Evolutionary conservation across 768 basidiomycete species (phyloP).

Genomic region (Cyathus striatus): DNA sequence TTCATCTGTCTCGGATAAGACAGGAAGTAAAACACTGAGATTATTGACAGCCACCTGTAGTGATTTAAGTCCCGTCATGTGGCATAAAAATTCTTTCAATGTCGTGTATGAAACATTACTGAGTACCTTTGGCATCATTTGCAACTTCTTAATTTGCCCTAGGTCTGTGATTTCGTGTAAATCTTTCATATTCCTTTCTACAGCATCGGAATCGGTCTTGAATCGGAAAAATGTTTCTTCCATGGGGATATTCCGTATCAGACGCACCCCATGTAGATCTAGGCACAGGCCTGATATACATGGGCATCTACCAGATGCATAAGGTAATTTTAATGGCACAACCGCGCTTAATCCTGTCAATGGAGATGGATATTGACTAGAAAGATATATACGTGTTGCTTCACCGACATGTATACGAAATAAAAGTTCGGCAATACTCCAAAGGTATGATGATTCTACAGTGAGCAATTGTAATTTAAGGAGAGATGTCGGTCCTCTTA

Average conservation of each 20-base stretch:
- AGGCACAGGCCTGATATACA: slow-evolving; percentile 11
- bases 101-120: slow-evolving; percentile 13
- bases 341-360: slow-evolving; percentile 21
- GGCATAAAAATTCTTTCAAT: slow-evolving; percentile 13
- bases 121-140: slow-evolving; percentile 24
- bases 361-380: slow-evolving; percentile 15
- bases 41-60: slow-evolving; percentile 24
- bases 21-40: slow-evolving; percentile 15
- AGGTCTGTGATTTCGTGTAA: slow-evolving; percentile 14
- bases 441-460: slow-evolving; percentile 18
- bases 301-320: slow-evolving; percentile 1
- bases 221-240: slow-evolving; percentile 50
- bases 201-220: slow-evolving; percentile 14
- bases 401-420: slow-evolving; percentile 14
- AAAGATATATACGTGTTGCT: slow-evolving; percentile 21
- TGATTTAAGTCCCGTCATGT: slow-evolving; percentile 15
- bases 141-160: slow-evolving; percentile 19
- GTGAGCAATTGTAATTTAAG: slow-evolving; percentile 22
- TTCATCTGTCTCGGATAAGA: slow-evolving; percentile 54
- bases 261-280: slow-evolving; percentile 6
- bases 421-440: slow-evolving; percentile 21
- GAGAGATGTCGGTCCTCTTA: slow-evolving; percentile 10
- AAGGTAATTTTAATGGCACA: slow-evolving; percentile 19
- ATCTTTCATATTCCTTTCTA: slow-evolving; percentile 11
- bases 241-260: slow-evolving; percentile 5